Base-by-base conservation (phyloP, 2,329 filamentous ascomycete species). In the Fusarium nisikadoi region DNA sequence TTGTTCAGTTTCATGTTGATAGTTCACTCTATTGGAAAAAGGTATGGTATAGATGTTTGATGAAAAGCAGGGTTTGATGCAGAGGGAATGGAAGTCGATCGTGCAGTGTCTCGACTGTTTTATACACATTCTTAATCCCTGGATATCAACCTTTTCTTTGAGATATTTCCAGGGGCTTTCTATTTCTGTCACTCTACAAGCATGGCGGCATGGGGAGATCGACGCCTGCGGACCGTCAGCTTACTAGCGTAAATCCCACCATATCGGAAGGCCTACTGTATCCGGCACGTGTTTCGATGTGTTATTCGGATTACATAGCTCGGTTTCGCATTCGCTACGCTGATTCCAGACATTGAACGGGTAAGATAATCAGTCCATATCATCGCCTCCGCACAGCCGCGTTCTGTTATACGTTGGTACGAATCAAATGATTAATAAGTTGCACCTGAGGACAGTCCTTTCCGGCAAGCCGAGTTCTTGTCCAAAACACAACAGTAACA, bases 281-380 rank as follows among this genome's bases (percentile, higher is more conserved):
- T 53, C 10, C 23, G 23, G 33, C 23, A n/a, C 49, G 2, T 53
- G 19, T 53, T 53, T 53, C 33, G 49, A 53, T 9, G 33, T 12
- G 8, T 5, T 52, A n/a, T 52, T 36, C 31, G n/a, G 3, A 27
- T 16, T 52, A 8, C 23, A 8, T 35, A 20, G 49, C 17, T 16
- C 23, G 20, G 13, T 8, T 20, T 38, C 19, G 33, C 23, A 27
- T 39, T 39, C 49, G 23, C 11, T 27, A 10, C 8, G 10, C 8
- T 4, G 3, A 52, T 6, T 27, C 33, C 16, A 8, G 3, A 38
- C 10, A 9, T 12, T 6, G 10, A 12, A 8, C 7, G 2, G 23
- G 23, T 27, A 10, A 38, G 11, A 17, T 29, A 16, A 3, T 35
- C 23, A 14, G 19, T 29, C 10, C 8, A 8, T 7, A 27, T 27